Evolutionary conservation across 306 rosid genomes (phyloP).

Genomic region (Pterocarpus macrocarpus): DNA sequence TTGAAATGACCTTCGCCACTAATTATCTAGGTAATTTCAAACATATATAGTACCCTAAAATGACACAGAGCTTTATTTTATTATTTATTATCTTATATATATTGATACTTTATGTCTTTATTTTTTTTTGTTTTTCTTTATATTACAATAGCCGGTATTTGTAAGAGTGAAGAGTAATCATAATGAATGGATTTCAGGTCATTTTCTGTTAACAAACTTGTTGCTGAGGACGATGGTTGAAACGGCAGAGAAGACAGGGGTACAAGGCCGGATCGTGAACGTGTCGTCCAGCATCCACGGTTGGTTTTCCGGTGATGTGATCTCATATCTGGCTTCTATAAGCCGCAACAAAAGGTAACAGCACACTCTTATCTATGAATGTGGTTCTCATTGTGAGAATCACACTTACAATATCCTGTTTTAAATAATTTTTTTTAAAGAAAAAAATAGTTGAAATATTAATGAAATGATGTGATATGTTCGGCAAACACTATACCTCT

Average conservation of each 20-base stretch:
- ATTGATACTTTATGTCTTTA: too few relatives aligned
- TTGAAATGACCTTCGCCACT: slow-evolving; percentile 94
- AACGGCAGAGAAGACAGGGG: slow-evolving; percentile 69
- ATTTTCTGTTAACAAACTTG: slow-evolving; percentile 82
- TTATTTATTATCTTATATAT: too few relatives aligned
- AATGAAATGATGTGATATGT: slow-evolving; percentile 38
- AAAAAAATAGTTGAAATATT: neutral
- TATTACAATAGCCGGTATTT: too few relatives aligned
- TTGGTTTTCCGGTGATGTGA: slow-evolving; percentile 82
- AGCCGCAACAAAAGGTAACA: slow-evolving; percentile 61
- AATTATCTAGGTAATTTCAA: slow-evolving; percentile 68
- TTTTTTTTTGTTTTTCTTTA: too few relatives aligned
- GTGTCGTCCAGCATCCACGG: slow-evolving; percentile 80
- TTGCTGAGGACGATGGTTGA: slow-evolving; percentile 69
- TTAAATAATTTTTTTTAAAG: too few relatives aligned
- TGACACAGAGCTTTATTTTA: too few relatives aligned
- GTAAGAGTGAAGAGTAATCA: neutral
- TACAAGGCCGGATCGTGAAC: slow-evolving; percentile 85
- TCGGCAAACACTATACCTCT: slow-evolving; percentile 28
- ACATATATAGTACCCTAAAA: too few relatives aligned
- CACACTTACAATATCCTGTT: neutral
- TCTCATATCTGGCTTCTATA: slow-evolving; percentile 71
- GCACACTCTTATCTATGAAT: neutral
- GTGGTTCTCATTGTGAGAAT: neutral
- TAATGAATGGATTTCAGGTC: slow-evolving; percentile 59